phyloP scores from a whole-genome alignment of 805 yeast species.

The Kodamaea kaohsiungensis region DNA sequence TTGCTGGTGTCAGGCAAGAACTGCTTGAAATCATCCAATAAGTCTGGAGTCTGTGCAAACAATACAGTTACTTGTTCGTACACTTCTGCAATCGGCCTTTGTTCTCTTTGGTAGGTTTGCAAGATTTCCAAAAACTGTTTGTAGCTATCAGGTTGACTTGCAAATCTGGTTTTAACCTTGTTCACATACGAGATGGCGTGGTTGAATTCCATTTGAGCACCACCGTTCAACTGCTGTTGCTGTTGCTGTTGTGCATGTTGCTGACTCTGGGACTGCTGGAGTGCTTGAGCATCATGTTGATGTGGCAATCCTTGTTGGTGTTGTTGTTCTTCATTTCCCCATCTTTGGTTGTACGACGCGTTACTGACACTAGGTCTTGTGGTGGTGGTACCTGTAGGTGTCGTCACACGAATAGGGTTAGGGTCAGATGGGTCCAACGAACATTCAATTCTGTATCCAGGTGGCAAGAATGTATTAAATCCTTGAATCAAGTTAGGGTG shows the following conservation, averaged over 20 bases:
- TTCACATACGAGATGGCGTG: conserved; percentile 97
- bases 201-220: conserved; percentile 88
- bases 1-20: conserved; percentile 85
- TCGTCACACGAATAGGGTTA: conserved; percentile 88
- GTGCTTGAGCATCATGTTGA: conserved; percentile 6
- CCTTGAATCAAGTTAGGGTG: conserved; percentile 95
- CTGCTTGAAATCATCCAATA: conserved; percentile 91
- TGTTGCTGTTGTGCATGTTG: conserved; percentile 19
- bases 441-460: conserved; percentile 93
- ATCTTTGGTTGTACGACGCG: conserved; percentile 23
- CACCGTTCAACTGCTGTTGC: conserved; percentile 39
- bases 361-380: conserved; percentile 56
- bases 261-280: conserved; percentile 14
- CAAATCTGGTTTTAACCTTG: conserved; percentile 91
- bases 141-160: conserved; percentile 92
- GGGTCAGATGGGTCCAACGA: conserved; percentile 87
- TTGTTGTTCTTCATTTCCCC: conserved; percentile 25
- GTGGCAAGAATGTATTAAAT: conserved; percentile 95
- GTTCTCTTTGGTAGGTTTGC: conserved; percentile 96
- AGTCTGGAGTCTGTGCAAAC: conserved; percentile 91
- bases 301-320: not conserved
- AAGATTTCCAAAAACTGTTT: conserved; percentile 91
- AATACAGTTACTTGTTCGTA: conserved; percentile 88
- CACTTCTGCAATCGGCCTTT: conserved; percentile 92
- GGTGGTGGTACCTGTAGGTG: conserved; percentile 85